These are phyloP conservation scores for Claviceps digitariae DNA, from an alignment of 2,329 filamentous ascomycete species.

Conservation along the genomic window DNA sequence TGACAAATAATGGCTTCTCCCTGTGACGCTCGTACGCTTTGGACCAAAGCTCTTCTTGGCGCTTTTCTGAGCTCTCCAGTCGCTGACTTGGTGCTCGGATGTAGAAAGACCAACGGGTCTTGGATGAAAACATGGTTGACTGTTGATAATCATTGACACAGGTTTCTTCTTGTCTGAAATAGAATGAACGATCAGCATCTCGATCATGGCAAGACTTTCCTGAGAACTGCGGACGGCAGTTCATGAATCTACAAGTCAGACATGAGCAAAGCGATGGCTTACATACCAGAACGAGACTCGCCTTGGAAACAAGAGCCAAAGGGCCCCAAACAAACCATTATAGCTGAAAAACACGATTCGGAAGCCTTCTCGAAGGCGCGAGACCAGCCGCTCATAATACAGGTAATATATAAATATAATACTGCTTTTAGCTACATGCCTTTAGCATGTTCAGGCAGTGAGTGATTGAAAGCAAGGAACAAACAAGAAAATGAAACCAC, in stretches of 20 bases:
- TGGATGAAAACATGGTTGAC: constrained; percentile 16
- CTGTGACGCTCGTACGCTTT: constrained; percentile 29
- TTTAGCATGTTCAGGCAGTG: neutral
- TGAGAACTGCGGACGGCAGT: neutral
- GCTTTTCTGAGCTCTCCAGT: constrained; percentile 8
- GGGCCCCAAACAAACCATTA: constrained; percentile 32
- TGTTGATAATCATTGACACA: constrained; percentile 13
- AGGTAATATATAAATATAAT: constrained; percentile 2
- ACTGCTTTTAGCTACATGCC: constrained; percentile 4
- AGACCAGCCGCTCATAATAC: constrained; percentile 28
- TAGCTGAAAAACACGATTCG: constrained; percentile 32
- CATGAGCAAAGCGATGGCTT: constrained; percentile 4
- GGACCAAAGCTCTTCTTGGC: constrained; percentile 14
- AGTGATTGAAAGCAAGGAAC: neutral
- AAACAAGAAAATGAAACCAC: constrained; percentile 8
- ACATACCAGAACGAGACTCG: constrained; percentile 26
- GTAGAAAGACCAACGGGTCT: constrained; percentile 15
- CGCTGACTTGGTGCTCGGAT: constrained; percentile 8
- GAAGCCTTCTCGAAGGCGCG: constrained; percentile 28
- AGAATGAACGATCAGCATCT: neutral
- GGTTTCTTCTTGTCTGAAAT: constrained; percentile 18
- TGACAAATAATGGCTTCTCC: constrained; percentile 32
- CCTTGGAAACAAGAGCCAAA: constrained; percentile 25
- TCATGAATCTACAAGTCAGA: neutral
- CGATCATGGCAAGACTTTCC: neutral